Evolutionary conservation across 371 early-diverging fungal species (phyloP).

Genomic region (Apophysomyces variabilis): DNA sequence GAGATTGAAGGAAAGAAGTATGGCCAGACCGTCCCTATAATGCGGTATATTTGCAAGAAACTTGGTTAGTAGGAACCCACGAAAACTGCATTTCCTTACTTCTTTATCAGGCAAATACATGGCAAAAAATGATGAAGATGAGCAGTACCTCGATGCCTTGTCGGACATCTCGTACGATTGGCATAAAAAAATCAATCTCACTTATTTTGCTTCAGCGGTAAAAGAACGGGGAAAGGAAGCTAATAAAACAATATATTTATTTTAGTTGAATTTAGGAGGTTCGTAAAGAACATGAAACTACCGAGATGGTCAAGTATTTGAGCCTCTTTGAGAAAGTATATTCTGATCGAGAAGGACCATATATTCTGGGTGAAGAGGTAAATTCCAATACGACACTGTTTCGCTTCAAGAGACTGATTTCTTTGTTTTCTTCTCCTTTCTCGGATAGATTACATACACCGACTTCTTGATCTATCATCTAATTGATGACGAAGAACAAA

Average conservation of each 20-base stretch:
- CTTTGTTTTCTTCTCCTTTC: background rate
- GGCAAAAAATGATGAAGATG: conserved; percentile 12
- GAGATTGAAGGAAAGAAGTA: conserved; percentile 11
- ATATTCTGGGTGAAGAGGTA: conserved; percentile 20
- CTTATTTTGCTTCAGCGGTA: conserved; percentile 73
- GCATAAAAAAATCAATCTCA: conserved; percentile 53
- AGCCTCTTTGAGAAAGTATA: conserved; percentile 15
- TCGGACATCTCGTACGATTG: conserved; percentile 12
- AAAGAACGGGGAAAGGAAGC: conserved; percentile 28
- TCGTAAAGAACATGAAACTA: conserved; percentile 9
- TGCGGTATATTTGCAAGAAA: conserved; percentile 14
- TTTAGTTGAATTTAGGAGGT: background rate
- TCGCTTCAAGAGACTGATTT: conserved; percentile 53
- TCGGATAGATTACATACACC: conserved; percentile 18
- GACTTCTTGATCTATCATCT: conserved; percentile 21
- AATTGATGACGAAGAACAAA: conserved; percentile 12
- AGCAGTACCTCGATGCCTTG: conserved; percentile 14
- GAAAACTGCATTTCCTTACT: background rate
- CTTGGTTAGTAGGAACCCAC: background rate
- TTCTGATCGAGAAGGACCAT: conserved; percentile 17
- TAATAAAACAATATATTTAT: too few species aligned
- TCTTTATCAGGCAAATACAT: conserved; percentile 4
- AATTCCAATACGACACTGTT: background rate
- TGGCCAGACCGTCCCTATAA: conserved; percentile 5
- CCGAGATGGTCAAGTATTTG: conserved; percentile 1